Conservation (phyloP, 192 early-diverging fungal species). For the Phlyctochytrium arcticum region DNA sequence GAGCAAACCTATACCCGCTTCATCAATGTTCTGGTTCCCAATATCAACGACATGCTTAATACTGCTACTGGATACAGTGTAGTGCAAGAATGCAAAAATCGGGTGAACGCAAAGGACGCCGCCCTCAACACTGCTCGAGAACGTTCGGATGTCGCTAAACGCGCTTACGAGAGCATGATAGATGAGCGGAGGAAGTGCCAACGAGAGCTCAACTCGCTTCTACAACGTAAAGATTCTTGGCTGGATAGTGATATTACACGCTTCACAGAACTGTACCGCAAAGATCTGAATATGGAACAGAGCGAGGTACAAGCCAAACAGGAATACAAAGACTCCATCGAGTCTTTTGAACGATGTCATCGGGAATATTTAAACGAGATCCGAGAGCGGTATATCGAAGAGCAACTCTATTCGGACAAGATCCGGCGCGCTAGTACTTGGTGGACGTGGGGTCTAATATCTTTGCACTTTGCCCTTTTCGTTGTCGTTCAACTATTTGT, state of each 20-base stretch:
- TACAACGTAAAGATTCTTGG: constrained; percentile 41
- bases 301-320: constrained; percentile 31
- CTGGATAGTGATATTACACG: constrained; percentile 36
- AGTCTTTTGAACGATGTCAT: constrained; percentile 36
- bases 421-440: constrained; percentile 39
- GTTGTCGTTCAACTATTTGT: constrained; percentile 35
- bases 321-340: constrained; percentile 29
- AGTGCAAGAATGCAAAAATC: constrained; percentile 30
- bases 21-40: constrained; percentile 3
- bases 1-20: not conserved
- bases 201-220: constrained; percentile 40
- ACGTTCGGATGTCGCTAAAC: constrained; percentile 25
- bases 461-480: constrained; percentile 40
- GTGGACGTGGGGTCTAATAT: constrained; percentile 51
- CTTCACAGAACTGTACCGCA: constrained; percentile 41
- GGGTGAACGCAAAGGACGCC: constrained; percentile 26
- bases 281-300: constrained; percentile 38
- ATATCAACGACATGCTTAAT: constrained; percentile 22
- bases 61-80: constrained; percentile 34
- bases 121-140: constrained; percentile 25
- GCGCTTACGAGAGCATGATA: constrained; percentile 42
- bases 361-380: constrained; percentile 44
- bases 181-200: constrained; percentile 43
- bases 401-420: constrained; percentile 53
- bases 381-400: constrained; percentile 51